These are phyloP conservation scores for Eremothecium coryli DNA, from an alignment of 1,139 yeast species.

Conservation along the genomic window DNA sequence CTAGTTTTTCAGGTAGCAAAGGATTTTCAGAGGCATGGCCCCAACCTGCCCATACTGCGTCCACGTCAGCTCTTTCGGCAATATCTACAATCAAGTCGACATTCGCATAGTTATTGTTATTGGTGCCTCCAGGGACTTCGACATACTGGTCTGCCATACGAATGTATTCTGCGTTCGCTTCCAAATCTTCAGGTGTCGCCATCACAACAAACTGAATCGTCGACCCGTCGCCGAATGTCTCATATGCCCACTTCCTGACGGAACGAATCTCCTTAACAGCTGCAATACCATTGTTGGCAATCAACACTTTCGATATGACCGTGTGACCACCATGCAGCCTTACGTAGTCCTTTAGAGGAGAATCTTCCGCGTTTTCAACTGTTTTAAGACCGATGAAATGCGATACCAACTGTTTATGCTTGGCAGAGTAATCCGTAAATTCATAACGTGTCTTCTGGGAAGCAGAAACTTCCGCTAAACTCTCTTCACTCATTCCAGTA, in stretches of 20 bases:
- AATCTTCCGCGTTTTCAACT: conserved; percentile 57
- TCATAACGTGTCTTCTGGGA: conserved; percentile 25
- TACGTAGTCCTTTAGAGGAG: conserved; percentile 78
- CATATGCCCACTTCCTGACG: conserved; percentile 97
- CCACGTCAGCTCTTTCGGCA: conserved; percentile 93
- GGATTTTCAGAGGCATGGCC: conserved; percentile 99
- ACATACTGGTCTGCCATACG: conserved; percentile 98
- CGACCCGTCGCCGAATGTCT: conserved; percentile 90
- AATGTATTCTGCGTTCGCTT: conserved; percentile 93
- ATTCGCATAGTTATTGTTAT: conserved; percentile 95
- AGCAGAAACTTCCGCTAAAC: conserved; percentile 30
- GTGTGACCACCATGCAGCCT: conserved; percentile 87
- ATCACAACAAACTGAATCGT: conserved; percentile 91
- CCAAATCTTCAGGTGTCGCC: conserved; percentile 99
- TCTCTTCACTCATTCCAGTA: conserved; percentile 36
- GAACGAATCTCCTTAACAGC: conserved; percentile 98
- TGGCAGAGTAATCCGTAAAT: conserved; percentile 30
- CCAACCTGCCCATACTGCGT: conserved; percentile 99
- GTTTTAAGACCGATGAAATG: conserved; percentile 79
- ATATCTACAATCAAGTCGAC: conserved; percentile 94
- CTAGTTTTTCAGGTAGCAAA: conserved; percentile 80
- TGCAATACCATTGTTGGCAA: conserved; percentile 97
- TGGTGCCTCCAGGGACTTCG: conserved; percentile 98
- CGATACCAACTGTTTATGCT: conserved; percentile 42
- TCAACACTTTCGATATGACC: conserved; percentile 76